Evolutionary conservation across 2,329 filamentous ascomycete genomes (phyloP).

Genomic region (Onygena corvina): DNA sequence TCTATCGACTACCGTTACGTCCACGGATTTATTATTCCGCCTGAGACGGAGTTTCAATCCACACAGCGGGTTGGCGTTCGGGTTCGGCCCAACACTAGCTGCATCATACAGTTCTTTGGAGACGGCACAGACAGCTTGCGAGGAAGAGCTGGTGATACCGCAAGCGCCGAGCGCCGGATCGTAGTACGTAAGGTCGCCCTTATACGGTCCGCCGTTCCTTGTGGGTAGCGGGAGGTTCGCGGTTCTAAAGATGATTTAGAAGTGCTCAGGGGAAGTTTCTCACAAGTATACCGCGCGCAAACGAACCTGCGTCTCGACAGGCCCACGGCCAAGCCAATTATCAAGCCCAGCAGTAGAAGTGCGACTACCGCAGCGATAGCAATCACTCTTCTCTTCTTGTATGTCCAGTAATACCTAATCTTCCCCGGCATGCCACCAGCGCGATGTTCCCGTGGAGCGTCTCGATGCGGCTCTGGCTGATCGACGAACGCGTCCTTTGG

Average conservation of each 20-base stretch:
- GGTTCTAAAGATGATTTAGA: conserved; percentile 1
- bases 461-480: neutral
- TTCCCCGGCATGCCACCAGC: conserved; percentile 11
- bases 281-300: neutral
- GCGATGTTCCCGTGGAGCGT: neutral
- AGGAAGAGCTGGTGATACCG: conserved; percentile 43
- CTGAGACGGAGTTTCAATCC: conserved; percentile 52
- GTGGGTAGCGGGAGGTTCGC: conserved; percentile 42
- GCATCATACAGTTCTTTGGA: conserved; percentile 57
- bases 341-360: conserved; percentile 22
- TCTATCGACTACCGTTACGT: conserved; percentile 56
- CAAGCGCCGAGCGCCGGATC: conserved; percentile 56
- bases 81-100: conserved; percentile 39
- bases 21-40: conserved; percentile 44
- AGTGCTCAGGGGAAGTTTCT: neutral
- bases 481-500: conserved; percentile 1
- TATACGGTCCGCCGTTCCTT: conserved; percentile 40
- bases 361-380: conserved; percentile 10
- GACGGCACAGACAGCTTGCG: conserved; percentile 54
- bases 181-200: conserved; percentile 60
- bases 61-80: conserved; percentile 57
- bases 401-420: neutral
- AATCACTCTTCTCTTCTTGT: conserved; percentile 10
- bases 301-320: conserved; percentile 12
- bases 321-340: conserved; percentile 27